A percentile compares a stretch with the other conserved stretches of the same genome.
Evolutionary conservation across 495 filamentous ascomycete species (phyloP).

Genomic region (Trichodelitschia bisporula): DNA sequence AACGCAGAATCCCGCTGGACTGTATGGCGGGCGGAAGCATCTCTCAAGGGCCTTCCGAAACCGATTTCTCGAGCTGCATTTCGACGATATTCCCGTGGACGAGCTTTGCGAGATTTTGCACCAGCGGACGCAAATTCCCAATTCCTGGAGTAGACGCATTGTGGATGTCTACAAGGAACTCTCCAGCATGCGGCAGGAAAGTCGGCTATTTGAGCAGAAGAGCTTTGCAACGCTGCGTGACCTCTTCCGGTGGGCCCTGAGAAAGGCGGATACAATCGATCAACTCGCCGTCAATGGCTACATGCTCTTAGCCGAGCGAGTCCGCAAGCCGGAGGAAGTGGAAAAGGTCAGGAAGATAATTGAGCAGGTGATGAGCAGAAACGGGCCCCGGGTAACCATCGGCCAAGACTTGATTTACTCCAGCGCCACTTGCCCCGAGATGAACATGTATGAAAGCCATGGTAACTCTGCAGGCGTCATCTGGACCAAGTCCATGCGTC

Average conservation of each 20-base stretch:
- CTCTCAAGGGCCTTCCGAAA: conserved; percentile 89
- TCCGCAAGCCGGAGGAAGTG: conserved; percentile 74
- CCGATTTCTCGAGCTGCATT: conserved; percentile 89
- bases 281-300: conserved; percentile 82
- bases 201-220: conserved; percentile 83
- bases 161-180: conserved; percentile 87
- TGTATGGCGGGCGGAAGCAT: conserved; percentile 86
- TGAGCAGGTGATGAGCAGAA: conserved; percentile 56
- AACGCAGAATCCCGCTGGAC: conserved; percentile 90
- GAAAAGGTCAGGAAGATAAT: conserved; percentile 66
- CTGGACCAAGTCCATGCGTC: conserved; percentile 86
- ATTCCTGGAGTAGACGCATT: conserved; percentile 73
- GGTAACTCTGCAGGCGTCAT: conserved; percentile 38
- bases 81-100: conserved; percentile 89
- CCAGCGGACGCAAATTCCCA: conserved; percentile 65
- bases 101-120: conserved; percentile 86
- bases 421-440: conserved; percentile 23
- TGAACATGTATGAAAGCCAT: conserved; percentile 23
- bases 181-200: conserved; percentile 67
- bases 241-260: conserved; percentile 87
- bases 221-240: conserved; percentile 93
- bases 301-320: conserved; percentile 85
- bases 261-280: conserved; percentile 60
- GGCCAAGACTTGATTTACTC: conserved; percentile 51
- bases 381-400: conserved; percentile 34